Evolutionary conservation across 2,329 filamentous ascomycete genomes (phyloP), one percentile per base, ranked within the genome.

Genomic region (Neophaeococcomyces mojaviensis): DNA sequence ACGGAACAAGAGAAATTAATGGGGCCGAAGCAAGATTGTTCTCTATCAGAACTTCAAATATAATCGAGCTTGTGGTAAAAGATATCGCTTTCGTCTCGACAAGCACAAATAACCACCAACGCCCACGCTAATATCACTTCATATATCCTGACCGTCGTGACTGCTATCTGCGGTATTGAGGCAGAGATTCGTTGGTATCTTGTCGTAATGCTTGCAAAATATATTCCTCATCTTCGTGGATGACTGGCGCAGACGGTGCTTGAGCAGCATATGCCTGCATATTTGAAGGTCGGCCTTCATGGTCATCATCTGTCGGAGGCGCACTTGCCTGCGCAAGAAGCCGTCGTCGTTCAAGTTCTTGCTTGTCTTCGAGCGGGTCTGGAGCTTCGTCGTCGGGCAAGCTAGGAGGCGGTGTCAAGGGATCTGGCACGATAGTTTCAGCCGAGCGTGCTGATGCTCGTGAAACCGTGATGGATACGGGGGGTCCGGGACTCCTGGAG

Each of bases 311-410:
- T 20, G 31, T 9, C n/a, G 67, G 64, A 3, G 82, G 82, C 7
- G 78, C 77, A 60, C 81, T 84, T 6, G 77, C 78, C 57, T 84
- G 75, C 42, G 72, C 68, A 49, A 84, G 68, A n/a, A 86, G 63
- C 31, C 81, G 71, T 46, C 69, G 75, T 16, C 81, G 72, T 60
- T 89, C 84, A 5, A 88, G 68, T 60, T 94, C 87, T 55, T 82
- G 80, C 62, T 94, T 92, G 62, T 94, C 89, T 46, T 92, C 86
- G 0, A 70, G 68, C 60, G 56, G 61, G 10, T 46, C 37, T 20
- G 40, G 39, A 13, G 24, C 28, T 16, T 44, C 32, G 60, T 33
- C 58, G 10, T 54, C 59, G 12, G 59, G 64, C 39, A 58, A 53
- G 15, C 61, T 50, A 9, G 56, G 46, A 18, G 51, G 50, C 38